Evolutionary conservation across 225 moss, liverwort and hornwort species (phyloP).

Genomic region (Antitrichia curtipendula): DNA sequence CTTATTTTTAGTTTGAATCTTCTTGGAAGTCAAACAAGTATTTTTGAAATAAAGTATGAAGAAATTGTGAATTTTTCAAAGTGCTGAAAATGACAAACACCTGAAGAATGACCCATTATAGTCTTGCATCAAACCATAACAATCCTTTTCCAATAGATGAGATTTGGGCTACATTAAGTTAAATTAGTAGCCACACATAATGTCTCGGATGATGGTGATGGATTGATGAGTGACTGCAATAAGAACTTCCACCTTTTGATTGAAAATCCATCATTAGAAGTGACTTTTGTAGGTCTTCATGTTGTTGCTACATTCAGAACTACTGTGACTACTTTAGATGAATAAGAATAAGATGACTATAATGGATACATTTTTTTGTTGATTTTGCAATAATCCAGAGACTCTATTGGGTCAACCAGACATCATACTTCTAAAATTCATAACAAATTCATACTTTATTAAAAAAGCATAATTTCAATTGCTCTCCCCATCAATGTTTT

Average conservation of each 20-base stretch:
- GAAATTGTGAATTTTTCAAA: background rate
- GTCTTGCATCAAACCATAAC: rapidly evolving
- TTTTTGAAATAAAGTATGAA: background rate
- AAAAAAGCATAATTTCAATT: too few species aligned
- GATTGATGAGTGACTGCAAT: background rate
- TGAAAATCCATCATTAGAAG: background rate
- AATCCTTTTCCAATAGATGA: background rate
- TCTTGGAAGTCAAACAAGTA: background rate
- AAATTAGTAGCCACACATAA: background rate
- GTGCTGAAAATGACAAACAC: rapidly evolving
- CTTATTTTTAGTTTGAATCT: background rate
- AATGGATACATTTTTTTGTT: background rate
- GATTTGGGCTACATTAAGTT: background rate
- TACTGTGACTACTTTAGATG: too few species aligned
- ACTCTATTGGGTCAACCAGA: background rate
- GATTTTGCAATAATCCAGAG: rapidly evolving
- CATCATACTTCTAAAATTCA: background rate
- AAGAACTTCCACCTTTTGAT: background rate
- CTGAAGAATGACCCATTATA: background rate
- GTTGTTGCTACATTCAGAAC: background rate
- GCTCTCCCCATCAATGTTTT: too few species aligned
- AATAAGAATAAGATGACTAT: background rate
- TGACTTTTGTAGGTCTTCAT: background rate
- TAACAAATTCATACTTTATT: background rate
- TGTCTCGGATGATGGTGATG: background rate